A percentile compares a stretch with the other conserved stretches of the same genome.
phyloP scores from a whole-genome alignment of 2,329 filamentous ascomycete genomes.

The Ascochyta rabiei region DNA sequence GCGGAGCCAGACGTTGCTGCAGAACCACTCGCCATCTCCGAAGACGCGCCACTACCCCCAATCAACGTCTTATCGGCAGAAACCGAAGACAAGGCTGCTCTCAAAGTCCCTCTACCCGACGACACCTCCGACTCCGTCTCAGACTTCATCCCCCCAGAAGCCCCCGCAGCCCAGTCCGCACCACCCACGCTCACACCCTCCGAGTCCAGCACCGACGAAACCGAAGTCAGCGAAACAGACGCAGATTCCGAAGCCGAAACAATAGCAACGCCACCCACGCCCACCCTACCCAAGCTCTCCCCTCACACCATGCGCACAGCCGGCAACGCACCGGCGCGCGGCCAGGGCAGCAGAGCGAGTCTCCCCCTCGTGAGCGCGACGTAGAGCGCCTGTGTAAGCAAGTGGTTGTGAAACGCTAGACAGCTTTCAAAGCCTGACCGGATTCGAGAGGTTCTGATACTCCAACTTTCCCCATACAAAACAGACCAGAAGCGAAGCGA shows the following conservation, averaged over 20 bases:
- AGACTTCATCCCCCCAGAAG: slow-evolving; percentile 16
- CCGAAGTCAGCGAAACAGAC: slow-evolving; percentile 28
- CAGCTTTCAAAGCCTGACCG: background rate
- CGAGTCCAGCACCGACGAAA: slow-evolving; percentile 12
- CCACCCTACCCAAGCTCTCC: slow-evolving; percentile 18
- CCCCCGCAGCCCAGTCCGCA: slow-evolving; percentile 6
- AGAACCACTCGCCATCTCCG: slow-evolving; percentile 1
- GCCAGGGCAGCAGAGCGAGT: slow-evolving; percentile 25
- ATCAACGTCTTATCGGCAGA: background rate
- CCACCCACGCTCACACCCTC: background rate
- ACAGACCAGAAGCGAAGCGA: too few species aligned
- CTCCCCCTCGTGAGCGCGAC: slow-evolving; percentile 39
- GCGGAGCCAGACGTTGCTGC: background rate
- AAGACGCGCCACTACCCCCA: slow-evolving; percentile 31
- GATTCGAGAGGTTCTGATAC: too few species aligned
- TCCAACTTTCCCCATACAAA: too few species aligned
- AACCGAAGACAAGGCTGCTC: slow-evolving; percentile 15
- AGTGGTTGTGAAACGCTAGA: background rate
- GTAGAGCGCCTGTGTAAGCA: slow-evolving; percentile 8
- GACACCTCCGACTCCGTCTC: slow-evolving; percentile 2
- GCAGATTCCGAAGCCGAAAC: slow-evolving; percentile 23
- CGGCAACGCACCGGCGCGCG: slow-evolving; percentile 21
- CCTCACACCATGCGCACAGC: slow-evolving; percentile 40
- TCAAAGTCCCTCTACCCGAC: slow-evolving; percentile 28
- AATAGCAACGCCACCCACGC: slow-evolving; percentile 10